These are phyloP conservation scores for Carex parvula DNA, from an alignment of 176 grass and related monocot species.

Conservation along the genomic window DNA sequence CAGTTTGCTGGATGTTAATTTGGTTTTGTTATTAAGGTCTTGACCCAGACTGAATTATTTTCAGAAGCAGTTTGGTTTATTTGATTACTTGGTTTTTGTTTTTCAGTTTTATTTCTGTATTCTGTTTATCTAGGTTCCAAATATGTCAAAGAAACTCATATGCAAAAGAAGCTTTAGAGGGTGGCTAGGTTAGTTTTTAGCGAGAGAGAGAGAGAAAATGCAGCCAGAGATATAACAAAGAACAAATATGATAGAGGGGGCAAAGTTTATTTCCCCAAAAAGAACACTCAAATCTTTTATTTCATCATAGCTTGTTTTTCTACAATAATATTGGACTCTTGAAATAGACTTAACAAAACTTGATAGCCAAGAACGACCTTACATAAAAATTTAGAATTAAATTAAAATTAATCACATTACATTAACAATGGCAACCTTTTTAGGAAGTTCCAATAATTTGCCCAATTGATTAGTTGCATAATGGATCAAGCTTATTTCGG, in stretches of 20 bases:
- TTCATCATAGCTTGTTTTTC: not conserved
- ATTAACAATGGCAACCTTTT: not conserved
- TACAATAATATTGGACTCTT: not conserved
- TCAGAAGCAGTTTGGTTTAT: not conserved
- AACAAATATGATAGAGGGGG: not conserved
- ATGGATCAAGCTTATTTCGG: not conserved
- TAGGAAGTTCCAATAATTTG: not conserved
- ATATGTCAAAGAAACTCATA: not conserved
- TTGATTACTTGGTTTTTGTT: not conserved
- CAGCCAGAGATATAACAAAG: not conserved
- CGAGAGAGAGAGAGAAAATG: not conserved
- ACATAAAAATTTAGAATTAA: not conserved
- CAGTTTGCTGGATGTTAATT: not conserved
- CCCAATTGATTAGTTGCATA: not conserved
- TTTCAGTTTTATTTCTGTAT: not conserved
- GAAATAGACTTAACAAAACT: not conserved
- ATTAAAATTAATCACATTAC: not conserved
- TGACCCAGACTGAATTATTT: not conserved
- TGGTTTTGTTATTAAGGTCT: not conserved
- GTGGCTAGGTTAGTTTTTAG: not conserved
- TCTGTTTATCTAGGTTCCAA: not conserved
- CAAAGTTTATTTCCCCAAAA: not conserved
- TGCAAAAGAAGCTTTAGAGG: not conserved
- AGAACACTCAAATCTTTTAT: not conserved
- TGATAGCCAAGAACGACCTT: not conserved